Evolutionary conservation across 2,329 filamentous ascomycete genomes (phyloP).

Genomic region (Lecanoromycetidae sp.): DNA sequence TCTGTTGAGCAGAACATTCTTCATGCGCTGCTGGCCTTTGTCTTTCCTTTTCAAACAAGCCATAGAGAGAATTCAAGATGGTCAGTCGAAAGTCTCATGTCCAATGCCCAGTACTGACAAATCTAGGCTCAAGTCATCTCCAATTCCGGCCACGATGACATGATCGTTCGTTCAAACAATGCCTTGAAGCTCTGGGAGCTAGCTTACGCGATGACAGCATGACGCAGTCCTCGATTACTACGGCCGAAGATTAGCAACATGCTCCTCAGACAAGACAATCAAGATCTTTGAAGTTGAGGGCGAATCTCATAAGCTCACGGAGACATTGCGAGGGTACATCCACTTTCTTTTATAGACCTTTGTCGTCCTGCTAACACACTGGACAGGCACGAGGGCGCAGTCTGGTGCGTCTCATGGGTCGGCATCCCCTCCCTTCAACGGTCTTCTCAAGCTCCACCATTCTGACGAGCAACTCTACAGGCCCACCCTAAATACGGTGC

Average conservation of each 20-base stretch:
- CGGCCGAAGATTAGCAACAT: conserved; percentile 87
- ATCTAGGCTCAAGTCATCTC: conserved; percentile 63
- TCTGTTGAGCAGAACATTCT: conserved; percentile 1
- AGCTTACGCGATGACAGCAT: conserved; percentile 45
- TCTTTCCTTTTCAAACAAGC: conserved; percentile 1
- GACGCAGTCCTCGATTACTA: conserved; percentile 99
- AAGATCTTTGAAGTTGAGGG: conserved; percentile 98
- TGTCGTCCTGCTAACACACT: conserved; percentile 12
- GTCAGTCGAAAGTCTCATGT: background rate
- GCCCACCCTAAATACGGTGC: conserved; percentile 97
- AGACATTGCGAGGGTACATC: conserved; percentile 82
- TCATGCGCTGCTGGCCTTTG: conserved; percentile 4
- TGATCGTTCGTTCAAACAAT: conserved; percentile 67
- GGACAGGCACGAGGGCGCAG: conserved; percentile 79
- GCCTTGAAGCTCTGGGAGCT: conserved; percentile 17
- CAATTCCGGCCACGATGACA: conserved; percentile 90
- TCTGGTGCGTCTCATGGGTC: conserved; percentile 93
- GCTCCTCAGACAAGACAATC: conserved; percentile 95
- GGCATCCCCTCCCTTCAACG: conserved; percentile 20
- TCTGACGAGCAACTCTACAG: conserved; percentile 23
- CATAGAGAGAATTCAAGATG: conserved; percentile 12
- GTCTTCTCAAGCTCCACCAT: background rate
- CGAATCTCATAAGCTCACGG: conserved; percentile 74
- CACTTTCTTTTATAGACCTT: conserved; percentile 10
- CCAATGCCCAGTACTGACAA: conserved; percentile 17